These are phyloP conservation scores for Pezicula neosporulosa DNA, from an alignment of 2,329 filamentous ascomycete genomes.

Conservation along the genomic window DNA sequence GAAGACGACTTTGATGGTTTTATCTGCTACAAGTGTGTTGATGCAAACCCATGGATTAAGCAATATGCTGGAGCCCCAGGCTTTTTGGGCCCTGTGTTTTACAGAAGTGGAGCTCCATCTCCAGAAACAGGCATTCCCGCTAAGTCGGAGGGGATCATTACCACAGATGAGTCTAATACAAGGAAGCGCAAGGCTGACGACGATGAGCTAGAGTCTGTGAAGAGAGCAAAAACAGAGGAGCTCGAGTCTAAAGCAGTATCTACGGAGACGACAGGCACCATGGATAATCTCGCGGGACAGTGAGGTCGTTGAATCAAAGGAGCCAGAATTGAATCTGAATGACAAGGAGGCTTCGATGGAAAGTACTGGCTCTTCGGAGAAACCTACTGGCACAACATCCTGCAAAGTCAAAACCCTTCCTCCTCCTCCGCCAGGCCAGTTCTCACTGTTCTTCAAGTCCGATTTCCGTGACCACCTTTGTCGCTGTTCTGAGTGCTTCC, in stretches of 20 bases:
- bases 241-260: background rate
- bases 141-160: constrained; percentile 17
- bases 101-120: constrained; percentile 29
- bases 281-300: background rate
- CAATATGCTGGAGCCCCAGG: constrained; percentile 75
- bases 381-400: background rate
- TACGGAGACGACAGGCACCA: background rate
- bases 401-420: constrained; percentile 65
- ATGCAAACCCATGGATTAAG: constrained; percentile 88
- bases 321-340: background rate
- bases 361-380: constrained; percentile 2
- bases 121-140: constrained; percentile 23
- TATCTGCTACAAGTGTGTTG: constrained; percentile 91
- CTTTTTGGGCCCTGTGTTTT: constrained; percentile 72
- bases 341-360: constrained; percentile 2
- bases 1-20: constrained; percentile 90
- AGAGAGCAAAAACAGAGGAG: constrained; percentile 43
- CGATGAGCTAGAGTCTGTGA: constrained; percentile 31
- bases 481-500: constrained; percentile 78
- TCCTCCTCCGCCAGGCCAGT: constrained; percentile 47
- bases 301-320: background rate
- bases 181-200: constrained; percentile 67
- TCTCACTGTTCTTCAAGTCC: constrained; percentile 80
- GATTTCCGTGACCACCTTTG: constrained; percentile 81
- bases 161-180: constrained; percentile 19